phyloP scores from a whole-genome alignment of 2,329 filamentous ascomycete species.

The Fusarium keratoplasticum region DNA sequence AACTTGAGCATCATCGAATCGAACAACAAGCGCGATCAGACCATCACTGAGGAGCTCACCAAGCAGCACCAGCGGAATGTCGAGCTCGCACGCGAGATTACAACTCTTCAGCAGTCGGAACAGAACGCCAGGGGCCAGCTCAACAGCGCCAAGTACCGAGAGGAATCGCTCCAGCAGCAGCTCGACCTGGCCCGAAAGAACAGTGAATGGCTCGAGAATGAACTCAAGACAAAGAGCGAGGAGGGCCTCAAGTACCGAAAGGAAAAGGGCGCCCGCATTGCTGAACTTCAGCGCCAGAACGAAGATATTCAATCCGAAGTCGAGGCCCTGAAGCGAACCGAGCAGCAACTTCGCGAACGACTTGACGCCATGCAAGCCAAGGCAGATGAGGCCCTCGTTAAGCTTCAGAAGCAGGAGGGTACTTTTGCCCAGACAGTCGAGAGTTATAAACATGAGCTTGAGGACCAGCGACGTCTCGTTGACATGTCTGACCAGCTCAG shows the following conservation, averaged over 20 bases:
- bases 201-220: constrained; percentile 92
- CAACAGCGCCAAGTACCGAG: constrained; percentile 87
- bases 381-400: constrained; percentile 84
- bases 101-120: constrained; percentile 82
- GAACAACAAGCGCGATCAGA: constrained; percentile 88
- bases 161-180: constrained; percentile 91
- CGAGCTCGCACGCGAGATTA: constrained; percentile 84
- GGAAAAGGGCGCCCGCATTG: constrained; percentile 90
- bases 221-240: constrained; percentile 88
- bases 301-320: constrained; percentile 85
- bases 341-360: constrained; percentile 82
- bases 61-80: constrained; percentile 90
- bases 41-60: constrained; percentile 85
- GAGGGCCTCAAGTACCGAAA: constrained; percentile 93
- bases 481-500: constrained; percentile 84
- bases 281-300: constrained; percentile 87
- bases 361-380: constrained; percentile 88
- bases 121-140: constrained; percentile 85
- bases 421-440: constrained; percentile 85
- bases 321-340: constrained; percentile 82
- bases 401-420: constrained; percentile 88
- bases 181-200: constrained; percentile 89
- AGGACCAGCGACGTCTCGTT: constrained; percentile 82
- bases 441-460: constrained; percentile 86
- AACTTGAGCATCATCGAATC: constrained; percentile 89